Percentiles rank a stretch among this genome's conserved stretches.
Evolutionary conservation across 1,284 basidiomycete species (phyloP).

Genomic region (Calocybe gambosa): DNA sequence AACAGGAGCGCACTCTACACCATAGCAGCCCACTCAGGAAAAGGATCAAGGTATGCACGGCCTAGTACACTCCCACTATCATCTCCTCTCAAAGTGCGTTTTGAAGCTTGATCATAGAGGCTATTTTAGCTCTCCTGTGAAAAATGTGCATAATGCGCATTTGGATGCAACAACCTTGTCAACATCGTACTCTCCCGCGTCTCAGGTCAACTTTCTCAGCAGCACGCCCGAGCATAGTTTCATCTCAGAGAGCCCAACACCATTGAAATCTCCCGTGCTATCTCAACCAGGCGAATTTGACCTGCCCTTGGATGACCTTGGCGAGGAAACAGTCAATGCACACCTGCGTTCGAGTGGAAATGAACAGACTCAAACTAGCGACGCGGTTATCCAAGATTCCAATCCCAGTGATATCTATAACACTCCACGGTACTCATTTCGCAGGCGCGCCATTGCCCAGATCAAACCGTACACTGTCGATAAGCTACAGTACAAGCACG

Average conservation of each 20-base stretch:
- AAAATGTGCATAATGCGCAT: slow-evolving; percentile 1
- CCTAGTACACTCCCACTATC: neutral
- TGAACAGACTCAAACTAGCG: neutral
- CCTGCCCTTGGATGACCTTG: neutral
- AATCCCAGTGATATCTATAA: slow-evolving; percentile 8
- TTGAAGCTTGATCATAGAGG: slow-evolving; percentile 10
- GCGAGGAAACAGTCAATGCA: neutral
- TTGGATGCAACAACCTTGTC: neutral
- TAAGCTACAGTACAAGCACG: slow-evolving; percentile 38
- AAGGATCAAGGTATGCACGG: slow-evolving; percentile 25
- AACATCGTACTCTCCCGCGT: slow-evolving; percentile 1
- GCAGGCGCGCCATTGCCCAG: slow-evolving; percentile 43
- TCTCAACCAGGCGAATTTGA: neutral
- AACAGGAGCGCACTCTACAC: neutral
- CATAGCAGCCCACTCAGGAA: slow-evolving; percentile 21
- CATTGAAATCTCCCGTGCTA: neutral
- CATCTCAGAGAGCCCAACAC: neutral
- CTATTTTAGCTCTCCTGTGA: slow-evolving; percentile 2
- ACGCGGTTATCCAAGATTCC: neutral
- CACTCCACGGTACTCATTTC: slow-evolving; percentile 41
- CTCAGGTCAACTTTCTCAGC: neutral
- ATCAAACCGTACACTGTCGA: slow-evolving; percentile 51
- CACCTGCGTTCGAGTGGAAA: neutral
- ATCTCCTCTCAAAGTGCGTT: neutral
- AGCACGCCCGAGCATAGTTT: slow-evolving; percentile 12